Percentiles rank a stretch among this genome's conserved stretches.
phyloP scores from a whole-genome alignment of 768 basidiomycete genomes.

The Coprinopsis cinerea region DNA sequence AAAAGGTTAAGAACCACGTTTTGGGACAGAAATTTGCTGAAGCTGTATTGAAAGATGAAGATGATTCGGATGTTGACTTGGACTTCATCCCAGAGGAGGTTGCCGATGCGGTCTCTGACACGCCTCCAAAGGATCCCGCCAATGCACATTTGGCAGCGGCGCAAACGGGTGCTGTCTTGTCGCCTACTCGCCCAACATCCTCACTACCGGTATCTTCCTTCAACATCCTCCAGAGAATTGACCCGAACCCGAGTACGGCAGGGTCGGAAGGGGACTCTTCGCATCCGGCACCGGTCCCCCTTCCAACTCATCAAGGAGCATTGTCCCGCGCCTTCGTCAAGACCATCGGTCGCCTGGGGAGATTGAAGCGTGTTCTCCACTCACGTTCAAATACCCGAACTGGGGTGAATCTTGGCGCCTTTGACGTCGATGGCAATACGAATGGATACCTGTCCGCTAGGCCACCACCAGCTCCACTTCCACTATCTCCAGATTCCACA shows the following conservation, averaged over 20 bases:
- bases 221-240: slow-evolving; percentile 60
- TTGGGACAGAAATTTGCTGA: slow-evolving; percentile 66
- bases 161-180: slow-evolving; percentile 30
- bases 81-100: slow-evolving; percentile 61
- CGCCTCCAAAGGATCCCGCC: slow-evolving; percentile 35
- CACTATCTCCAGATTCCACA: not conserved
- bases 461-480: not conserved
- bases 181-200: slow-evolving; percentile 37
- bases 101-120: slow-evolving; percentile 21
- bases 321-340: slow-evolving; percentile 74
- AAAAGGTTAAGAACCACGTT: slow-evolving; percentile 36
- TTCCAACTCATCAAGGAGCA: slow-evolving; percentile 54
- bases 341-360: slow-evolving; percentile 76
- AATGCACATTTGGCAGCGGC: slow-evolving; percentile 42
- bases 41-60: slow-evolving; percentile 38
- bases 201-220: slow-evolving; percentile 48
- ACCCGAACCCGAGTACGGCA: slow-evolving; percentile 28
- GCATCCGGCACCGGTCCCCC: slow-evolving; percentile 34
- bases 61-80: slow-evolving; percentile 71
- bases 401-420: slow-evolving; percentile 29
- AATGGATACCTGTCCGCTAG: too few species aligned
- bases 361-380: slow-evolving; percentile 77
- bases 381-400: slow-evolving; percentile 28
- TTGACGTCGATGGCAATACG: too few species aligned
- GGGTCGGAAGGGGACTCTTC: slow-evolving; percentile 20